Base-by-base conservation (phyloP, 495 filamentous ascomycete genomes). In the Geoglossum glabrum region DNA sequence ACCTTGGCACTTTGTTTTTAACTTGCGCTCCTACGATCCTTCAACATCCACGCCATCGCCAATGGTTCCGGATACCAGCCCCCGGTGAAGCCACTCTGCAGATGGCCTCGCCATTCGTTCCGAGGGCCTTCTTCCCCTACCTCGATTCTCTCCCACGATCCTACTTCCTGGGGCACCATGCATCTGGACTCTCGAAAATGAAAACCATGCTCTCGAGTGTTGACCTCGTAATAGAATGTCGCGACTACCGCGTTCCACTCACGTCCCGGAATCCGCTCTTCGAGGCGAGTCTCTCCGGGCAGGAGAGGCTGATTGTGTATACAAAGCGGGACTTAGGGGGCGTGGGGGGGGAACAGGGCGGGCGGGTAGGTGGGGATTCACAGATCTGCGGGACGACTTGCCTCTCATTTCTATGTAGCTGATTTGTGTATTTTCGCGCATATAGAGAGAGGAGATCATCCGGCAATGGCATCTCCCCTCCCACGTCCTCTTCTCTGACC, bases 131-230 rank as follows among this genome's bases (percentile, higher is more conserved):
- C 9, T 97, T 92, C 68, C 82, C 82, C 1, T 66, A 72, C 33
- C 72, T 81, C 65, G 76, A 83, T 57, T 79, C 79, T 34, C 80
- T 97, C 58, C 84, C 86, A 15, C 80, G 86, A 26, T 92, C 93
- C 57, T 99, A 96, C 73, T 99, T 84, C 75, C 79, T 97, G n/a
- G 92, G 92, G 58, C 92, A 99, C 68, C 92, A 99, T 73, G 75
- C 77, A 47, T 74, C 84, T 36, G 92, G 85, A n/a, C 73, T 97
- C 23, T 72, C 72, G 21, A 83, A 84, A 66, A 97, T 99, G 85
- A 86, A 85, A 69, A 80, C 79, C 57, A 75, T 84, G 71, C 78
- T 99, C 50, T 79, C 80, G 47, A 77, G 80, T 51, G 85, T 95
- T 58, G 85, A 89, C 61, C 82, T 97, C 49, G 79, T 99, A 54